phyloP scores from a whole-genome alignment of 2,329 filamentous ascomycete species.

The Pseudopithomyces maydicus region DNA sequence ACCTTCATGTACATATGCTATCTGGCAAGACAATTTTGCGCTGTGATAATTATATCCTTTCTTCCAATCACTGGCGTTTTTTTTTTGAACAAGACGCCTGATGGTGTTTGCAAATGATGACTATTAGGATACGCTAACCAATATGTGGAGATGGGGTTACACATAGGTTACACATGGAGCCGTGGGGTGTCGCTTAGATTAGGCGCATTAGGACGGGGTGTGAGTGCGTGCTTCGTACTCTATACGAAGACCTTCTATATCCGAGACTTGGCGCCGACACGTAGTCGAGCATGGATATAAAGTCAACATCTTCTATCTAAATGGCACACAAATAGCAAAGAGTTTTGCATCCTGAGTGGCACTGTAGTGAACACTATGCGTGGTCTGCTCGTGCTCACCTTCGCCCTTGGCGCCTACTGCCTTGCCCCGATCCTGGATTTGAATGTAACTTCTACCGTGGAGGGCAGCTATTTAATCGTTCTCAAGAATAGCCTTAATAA shows the following conservation, averaged over 20 bases:
- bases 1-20: no score
- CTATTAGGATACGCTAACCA: no score
- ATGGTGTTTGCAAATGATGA: no score
- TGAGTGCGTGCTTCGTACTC: background rate
- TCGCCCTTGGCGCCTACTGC: background rate
- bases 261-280: background rate
- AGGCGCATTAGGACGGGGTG: background rate
- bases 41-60: no score
- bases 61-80: no score
- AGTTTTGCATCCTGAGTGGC: no score
- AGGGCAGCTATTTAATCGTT: conserved; percentile 66
- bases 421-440: background rate
- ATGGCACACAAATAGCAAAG: no score
- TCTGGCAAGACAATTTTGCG: no score
- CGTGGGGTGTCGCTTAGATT: background rate
- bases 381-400: background rate
- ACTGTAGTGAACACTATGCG: background rate
- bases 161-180: background rate
- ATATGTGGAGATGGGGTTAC: no score
- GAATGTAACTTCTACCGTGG: background rate
- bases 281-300: background rate
- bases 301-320: background rate
- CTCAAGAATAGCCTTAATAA: conserved; percentile 92
- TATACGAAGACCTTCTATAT: background rate
- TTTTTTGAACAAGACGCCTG: no score